Conservation (phyloP, 345 rosid species). For the Aquilaria sinensis region DNA sequence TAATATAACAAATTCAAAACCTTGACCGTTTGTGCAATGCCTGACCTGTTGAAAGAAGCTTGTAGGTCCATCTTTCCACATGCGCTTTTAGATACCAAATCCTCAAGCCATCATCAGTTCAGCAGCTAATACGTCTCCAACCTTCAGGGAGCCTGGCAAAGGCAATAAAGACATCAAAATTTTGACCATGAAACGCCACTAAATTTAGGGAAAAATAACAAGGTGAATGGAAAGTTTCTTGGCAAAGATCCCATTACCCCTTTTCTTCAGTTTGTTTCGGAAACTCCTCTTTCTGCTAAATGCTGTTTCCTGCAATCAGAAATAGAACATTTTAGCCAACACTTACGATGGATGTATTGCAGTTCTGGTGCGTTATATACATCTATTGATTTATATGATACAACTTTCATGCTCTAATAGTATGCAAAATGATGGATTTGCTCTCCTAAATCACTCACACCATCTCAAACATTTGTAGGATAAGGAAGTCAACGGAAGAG, state of each 20-base stretch:
- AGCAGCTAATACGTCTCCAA: slow-evolving; percentile 2
- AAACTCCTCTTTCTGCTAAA: slow-evolving; percentile 78
- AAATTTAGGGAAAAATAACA: background rate
- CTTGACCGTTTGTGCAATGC: no score
- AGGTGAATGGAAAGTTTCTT: background rate
- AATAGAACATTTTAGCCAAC: slow-evolving; percentile 10
- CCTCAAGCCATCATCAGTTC: slow-evolving; percentile 18
- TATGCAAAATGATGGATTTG: no score
- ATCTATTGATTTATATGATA: background rate
- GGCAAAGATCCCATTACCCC: slow-evolving; percentile 20
- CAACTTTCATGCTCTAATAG: no score
- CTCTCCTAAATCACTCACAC: background rate
- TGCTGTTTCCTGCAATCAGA: slow-evolving; percentile 48
- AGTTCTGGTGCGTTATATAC: background rate
- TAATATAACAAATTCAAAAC: no score
- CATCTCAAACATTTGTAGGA: background rate
- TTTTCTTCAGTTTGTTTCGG: slow-evolving; percentile 71
- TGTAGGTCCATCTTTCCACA: background rate
- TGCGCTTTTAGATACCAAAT: slow-evolving; percentile 13
- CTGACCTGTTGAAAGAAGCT: background rate
- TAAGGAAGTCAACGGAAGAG: background rate
- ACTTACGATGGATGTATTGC: background rate
- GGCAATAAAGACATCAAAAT: slow-evolving; percentile 1
- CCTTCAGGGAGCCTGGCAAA: slow-evolving; percentile 24
- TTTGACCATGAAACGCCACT: background rate